These are phyloP conservation scores for Adansonia rubrostipa DNA, from an alignment of 441 rosid genomes.

Conservation along the genomic window DNA sequence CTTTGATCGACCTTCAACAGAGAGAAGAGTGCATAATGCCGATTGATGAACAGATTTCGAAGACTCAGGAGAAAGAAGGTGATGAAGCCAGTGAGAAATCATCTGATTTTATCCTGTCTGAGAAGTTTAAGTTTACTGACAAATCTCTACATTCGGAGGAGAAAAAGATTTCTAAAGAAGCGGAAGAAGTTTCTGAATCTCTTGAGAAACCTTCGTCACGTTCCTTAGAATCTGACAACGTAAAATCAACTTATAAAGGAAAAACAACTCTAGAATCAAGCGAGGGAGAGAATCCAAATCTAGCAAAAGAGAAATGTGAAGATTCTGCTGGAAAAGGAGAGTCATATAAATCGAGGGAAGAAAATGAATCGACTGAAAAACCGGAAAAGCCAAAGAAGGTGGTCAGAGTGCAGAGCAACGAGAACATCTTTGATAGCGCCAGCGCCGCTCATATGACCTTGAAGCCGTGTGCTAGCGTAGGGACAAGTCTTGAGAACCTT, in stretches of 20 bases:
- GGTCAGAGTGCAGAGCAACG: background rate
- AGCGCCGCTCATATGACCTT: background rate
- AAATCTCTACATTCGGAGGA: background rate
- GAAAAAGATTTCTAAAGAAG: background rate
- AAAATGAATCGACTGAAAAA: background rate
- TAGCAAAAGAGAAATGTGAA: background rate
- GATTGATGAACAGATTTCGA: background rate
- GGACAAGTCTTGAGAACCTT: background rate
- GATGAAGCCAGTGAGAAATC: background rate
- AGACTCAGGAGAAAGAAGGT: slow-evolving; percentile 13
- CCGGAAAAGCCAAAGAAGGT: background rate
- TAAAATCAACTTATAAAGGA: background rate
- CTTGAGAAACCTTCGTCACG: background rate
- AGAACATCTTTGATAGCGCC: background rate
- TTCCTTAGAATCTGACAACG: background rate
- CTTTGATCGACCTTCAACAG: slow-evolving; percentile 4
- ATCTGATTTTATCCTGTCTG: background rate
- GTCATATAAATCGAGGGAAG: background rate
- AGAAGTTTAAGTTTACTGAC: background rate
- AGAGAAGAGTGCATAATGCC: background rate
- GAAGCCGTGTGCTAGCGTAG: slow-evolving; percentile 11
- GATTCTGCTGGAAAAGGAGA: background rate
- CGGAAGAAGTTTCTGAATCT: background rate
- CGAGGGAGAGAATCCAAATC: background rate
- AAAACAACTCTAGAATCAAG: background rate